These are phyloP conservation scores for Trichoderma oligosporum DNA, from an alignment of 2,329 filamentous ascomycete species.

Conservation along the genomic window DNA sequence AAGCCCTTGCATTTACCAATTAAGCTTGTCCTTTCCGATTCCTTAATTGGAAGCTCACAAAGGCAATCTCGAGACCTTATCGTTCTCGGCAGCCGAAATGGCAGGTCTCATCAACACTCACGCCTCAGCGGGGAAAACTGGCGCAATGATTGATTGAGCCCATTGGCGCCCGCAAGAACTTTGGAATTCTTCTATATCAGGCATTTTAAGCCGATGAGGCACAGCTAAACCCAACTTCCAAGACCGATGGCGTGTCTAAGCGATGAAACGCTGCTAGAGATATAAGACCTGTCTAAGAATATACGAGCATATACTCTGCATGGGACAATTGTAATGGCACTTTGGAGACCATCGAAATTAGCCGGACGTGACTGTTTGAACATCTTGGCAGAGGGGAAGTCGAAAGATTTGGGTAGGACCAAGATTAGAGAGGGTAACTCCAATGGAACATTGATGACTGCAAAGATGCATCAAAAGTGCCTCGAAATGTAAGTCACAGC, in stretches of 20 bases:
- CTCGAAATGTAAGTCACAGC: not conserved
- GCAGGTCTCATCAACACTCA: not conserved
- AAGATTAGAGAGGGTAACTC: not conserved
- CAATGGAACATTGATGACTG: not conserved
- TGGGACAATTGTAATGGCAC: not conserved
- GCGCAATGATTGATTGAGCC: not conserved
- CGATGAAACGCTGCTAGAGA: not conserved
- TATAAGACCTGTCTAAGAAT: not conserved
- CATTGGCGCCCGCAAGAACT: not conserved
- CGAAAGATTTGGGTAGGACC: not conserved
- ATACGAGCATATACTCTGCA: not conserved
- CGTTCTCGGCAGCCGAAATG: constrained; percentile 3
- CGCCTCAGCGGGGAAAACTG: constrained; percentile 1
- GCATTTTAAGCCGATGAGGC: not conserved
- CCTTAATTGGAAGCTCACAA: constrained; percentile 6
- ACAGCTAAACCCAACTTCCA: not conserved
- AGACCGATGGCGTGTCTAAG: constrained; percentile 1
- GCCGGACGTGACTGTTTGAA: not conserved
- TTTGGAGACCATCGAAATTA: not conserved
- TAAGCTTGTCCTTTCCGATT: not conserved
- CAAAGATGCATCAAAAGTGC: constrained; percentile 6
- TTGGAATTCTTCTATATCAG: not conserved
- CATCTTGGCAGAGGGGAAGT: not conserved
- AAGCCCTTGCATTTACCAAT: constrained; percentile 1
- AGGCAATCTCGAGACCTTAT: constrained; percentile 14